These are phyloP conservation scores for Penicillium sp. DNA, from an alignment of 2,329 filamentous ascomycete genomes.

Conservation along the genomic window DNA sequence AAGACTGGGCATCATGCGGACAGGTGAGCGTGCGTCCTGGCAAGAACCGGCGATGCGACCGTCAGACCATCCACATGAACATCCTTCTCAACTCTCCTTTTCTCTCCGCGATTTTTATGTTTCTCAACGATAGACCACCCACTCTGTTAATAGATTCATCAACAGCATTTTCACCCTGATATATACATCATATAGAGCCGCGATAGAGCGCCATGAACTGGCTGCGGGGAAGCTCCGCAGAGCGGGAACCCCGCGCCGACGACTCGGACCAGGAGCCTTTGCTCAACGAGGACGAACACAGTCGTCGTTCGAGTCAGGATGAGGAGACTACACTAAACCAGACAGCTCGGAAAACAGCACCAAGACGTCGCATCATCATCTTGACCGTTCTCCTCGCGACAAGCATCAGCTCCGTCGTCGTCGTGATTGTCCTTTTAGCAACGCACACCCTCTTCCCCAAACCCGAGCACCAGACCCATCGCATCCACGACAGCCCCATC, in stretches of 20 bases:
- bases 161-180: neutral
- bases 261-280: slow-evolving; percentile 10
- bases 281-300: slow-evolving; percentile 6
- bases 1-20: neutral
- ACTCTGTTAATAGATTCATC: neutral
- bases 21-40: neutral
- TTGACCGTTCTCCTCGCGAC: neutral
- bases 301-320: slow-evolving; percentile 4
- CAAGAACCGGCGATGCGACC: neutral
- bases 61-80: neutral
- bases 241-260: slow-evolving; percentile 3
- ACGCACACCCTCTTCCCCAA: neutral
- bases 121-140: neutral
- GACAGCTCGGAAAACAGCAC: neutral
- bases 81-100: neutral
- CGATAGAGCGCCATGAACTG: slow-evolving; percentile 1
- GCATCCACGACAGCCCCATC: slow-evolving; percentile 38
- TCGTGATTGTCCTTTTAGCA: slow-evolving; percentile 2
- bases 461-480: neutral
- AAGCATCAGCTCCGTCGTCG: neutral
- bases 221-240: slow-evolving; percentile 9
- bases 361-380: neutral
- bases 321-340: neutral
- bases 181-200: neutral
- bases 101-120: neutral